Evolutionary conservation across 2,329 filamentous ascomycete genomes (phyloP), one percentile per base, ranked within the genome.

Genomic region (Stagonosporopsis rhizophila): DNA sequence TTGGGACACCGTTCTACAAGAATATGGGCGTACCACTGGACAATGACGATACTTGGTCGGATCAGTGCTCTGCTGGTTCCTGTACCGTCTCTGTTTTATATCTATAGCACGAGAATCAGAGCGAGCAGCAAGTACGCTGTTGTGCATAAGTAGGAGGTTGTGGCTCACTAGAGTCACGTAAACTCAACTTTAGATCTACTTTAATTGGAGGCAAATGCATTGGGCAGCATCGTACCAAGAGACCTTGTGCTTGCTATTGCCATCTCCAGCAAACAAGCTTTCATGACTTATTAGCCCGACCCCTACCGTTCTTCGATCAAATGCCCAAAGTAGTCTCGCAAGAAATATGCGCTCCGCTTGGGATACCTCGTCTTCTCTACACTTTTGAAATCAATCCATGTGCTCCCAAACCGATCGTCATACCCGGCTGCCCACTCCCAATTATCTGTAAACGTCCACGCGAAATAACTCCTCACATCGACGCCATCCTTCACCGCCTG

Each of bases 351-450:
- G 6, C 52, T 57, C 12, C 56, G 40, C 59, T 79, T 79, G 0
- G 77, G 76, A 58, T 73, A 75, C 44, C 76, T 64, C 30, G 74
- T 79, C 19, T 75, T 69, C 50, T 75, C 69, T 15, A 38, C 27
- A 2, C 74, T 79, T 6, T 73, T 64, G 42, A 76, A 79, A 50
- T 80, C 77, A 5, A 79, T 67, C 75, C 76, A 80, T 0, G 75
- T 77, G 8, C 71, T 71, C 0, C 78, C 77, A 37, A 80, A 79
- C 1, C 77, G 64, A 53, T 78, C 76, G 0, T 71, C 74, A 49
- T 67, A 79, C 0, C 78, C 78, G 1, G 74, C 75, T n/a, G 77
- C 73, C 78, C 78, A 80, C 56, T 80, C 60, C 58, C 77, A 79
- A n/a, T 79, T 79, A 48, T 79, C 77, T 0, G 72, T 74, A 38